Conservation (phyloP, 2,329 filamentous ascomycete species). For the Microcera coccophila region DNA sequence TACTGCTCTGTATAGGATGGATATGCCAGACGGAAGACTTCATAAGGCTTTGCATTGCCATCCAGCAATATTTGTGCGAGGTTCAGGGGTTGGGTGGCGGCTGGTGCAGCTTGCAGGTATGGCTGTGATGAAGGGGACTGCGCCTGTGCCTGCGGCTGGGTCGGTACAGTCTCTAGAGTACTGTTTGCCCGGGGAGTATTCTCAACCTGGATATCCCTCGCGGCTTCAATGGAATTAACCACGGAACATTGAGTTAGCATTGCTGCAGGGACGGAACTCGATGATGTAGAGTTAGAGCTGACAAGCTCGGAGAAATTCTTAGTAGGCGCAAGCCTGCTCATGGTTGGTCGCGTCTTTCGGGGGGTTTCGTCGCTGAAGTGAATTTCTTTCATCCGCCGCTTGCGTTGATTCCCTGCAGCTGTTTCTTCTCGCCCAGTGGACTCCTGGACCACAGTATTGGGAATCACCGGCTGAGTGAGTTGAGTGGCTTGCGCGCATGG, state of each 20-base stretch:
- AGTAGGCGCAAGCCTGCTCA: conserved; percentile 22
- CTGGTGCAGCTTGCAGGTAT: background rate
- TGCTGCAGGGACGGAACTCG: conserved; percentile 29
- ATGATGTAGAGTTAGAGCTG: conserved; percentile 26
- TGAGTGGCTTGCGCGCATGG: conserved; percentile 32
- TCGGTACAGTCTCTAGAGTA: background rate
- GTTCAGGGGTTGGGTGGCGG: background rate
- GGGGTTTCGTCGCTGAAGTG: conserved; percentile 19
- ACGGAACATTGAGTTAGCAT: conserved; percentile 23
- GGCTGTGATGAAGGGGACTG: background rate
- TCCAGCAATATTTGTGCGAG: conserved; percentile 1
- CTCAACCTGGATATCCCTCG: too few species aligned
- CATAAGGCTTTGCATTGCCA: conserved; percentile 28
- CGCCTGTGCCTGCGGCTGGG: background rate
- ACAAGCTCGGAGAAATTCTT: conserved; percentile 19
- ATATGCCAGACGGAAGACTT: conserved; percentile 41
- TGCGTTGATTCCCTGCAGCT: conserved; percentile 7
- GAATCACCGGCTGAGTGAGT: conserved; percentile 17
- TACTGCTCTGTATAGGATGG: conserved; percentile 41
- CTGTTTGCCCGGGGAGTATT: too few species aligned
- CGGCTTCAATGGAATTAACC: conserved; percentile 18
- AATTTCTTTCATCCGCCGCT: conserved; percentile 26
- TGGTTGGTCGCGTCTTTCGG: conserved; percentile 9
- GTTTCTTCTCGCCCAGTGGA: background rate
- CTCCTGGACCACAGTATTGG: conserved; percentile 13